A percentile compares a stretch with the other conserved stretches of the same genome.
These are phyloP conservation scores for Diaporthe vaccinii DNA, from an alignment of 2,329 filamentous ascomycete genomes.

Conservation along the genomic window DNA sequence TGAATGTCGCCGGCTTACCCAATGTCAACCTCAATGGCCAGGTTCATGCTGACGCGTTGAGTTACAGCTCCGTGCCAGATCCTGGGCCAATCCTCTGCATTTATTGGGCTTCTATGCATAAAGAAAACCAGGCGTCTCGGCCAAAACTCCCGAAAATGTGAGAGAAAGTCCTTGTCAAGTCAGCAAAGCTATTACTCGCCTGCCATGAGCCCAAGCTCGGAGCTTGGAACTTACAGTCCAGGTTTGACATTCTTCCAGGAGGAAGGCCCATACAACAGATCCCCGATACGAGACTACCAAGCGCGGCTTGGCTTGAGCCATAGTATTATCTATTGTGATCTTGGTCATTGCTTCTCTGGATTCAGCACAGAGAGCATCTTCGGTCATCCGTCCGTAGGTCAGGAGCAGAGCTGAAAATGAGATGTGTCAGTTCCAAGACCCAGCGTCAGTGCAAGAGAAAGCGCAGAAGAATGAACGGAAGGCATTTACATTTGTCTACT, in stretches of 20 bases:
- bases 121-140: background rate
- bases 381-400: slow-evolving; percentile 4
- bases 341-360: background rate
- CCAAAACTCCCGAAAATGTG: background rate
- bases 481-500: background rate
- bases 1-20: background rate
- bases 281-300: background rate
- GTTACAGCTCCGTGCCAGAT: background rate
- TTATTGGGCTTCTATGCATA: background rate
- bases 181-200: background rate
- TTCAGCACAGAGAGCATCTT: background rate
- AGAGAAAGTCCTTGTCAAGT: background rate
- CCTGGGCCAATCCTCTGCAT: slow-evolving; percentile 8
- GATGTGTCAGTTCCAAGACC: background rate
- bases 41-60: background rate
- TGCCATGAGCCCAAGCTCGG: background rate
- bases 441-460: background rate
- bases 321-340: background rate
- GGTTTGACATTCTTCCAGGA: background rate
- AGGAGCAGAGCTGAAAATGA: background rate
- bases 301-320: background rate
- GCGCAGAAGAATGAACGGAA: background rate
- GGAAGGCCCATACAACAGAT: background rate
- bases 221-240: background rate
- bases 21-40: background rate